Evolutionary conservation across 129 eudicot species (phyloP).

Genomic region (Cynara cardunculus): DNA sequence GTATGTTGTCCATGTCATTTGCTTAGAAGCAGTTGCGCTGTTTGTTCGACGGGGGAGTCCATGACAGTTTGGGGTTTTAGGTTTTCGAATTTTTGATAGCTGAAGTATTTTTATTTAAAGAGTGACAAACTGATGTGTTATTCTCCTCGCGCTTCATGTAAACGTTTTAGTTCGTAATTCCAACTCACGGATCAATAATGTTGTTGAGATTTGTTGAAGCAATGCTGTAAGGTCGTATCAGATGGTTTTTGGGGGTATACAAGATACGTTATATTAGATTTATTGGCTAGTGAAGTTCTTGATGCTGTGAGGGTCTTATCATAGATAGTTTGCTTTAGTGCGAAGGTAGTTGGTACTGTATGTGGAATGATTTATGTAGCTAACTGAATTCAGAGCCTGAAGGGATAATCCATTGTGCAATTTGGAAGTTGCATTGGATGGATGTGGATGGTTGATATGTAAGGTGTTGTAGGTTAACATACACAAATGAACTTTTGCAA

Average conservation of each 20-base stretch:
- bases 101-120: background rate
- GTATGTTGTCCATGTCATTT: background rate
- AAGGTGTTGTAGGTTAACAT: background rate
- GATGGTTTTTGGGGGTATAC: background rate
- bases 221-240: background rate
- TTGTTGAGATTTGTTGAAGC: background rate
- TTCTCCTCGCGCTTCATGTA: background rate
- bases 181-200: background rate
- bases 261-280: background rate
- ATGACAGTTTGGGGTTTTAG: slow-evolving; percentile 9
- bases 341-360: background rate
- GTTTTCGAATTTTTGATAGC: background rate
- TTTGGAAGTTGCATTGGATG: background rate
- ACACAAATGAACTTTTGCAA: background rate
- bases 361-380: background rate
- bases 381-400: background rate
- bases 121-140: background rate
- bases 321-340: slow-evolving; percentile 6
- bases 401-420: background rate
- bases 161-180: background rate
- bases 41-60: background rate
- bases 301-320: background rate
- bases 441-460: slow-evolving; percentile 1
- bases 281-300: background rate
- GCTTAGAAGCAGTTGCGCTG: background rate